Evolutionary conservation across 2,329 filamentous ascomycete species (phyloP).

Genomic region (Pestalotiopsis sp.): DNA sequence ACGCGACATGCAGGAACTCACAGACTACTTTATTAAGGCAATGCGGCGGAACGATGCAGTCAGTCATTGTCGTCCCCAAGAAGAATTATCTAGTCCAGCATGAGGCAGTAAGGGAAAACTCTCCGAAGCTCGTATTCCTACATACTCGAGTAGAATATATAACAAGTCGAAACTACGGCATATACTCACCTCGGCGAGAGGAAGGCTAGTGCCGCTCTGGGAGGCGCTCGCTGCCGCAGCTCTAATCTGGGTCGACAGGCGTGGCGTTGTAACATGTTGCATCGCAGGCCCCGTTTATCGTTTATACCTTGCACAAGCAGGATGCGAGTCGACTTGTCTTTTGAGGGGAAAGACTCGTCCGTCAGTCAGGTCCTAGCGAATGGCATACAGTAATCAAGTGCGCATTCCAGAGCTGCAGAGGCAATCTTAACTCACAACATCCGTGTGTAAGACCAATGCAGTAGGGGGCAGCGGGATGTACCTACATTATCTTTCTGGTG

Average conservation of each 20-base stretch:
- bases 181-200: background rate
- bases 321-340: background rate
- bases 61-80: background rate
- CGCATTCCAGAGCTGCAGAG: background rate
- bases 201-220: background rate
- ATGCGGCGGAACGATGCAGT: background rate
- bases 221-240: background rate
- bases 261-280: background rate
- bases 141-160: background rate
- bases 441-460: background rate
- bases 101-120: background rate
- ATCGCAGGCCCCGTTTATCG: background rate
- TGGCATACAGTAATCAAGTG: background rate
- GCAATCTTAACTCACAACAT: background rate
- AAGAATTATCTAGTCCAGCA: background rate
- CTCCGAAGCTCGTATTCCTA: background rate
- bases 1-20: constrained; percentile 12
- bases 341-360: background rate
- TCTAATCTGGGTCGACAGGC: background rate
- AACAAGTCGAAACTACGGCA: background rate
- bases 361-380: background rate
- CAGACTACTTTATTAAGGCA: background rate
- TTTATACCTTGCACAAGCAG: background rate
- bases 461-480: background rate
- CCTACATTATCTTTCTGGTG: background rate